Conservation (phyloP, 2,329 filamentous ascomycete genomes). For the Colletotrichum eremochloae region DNA sequence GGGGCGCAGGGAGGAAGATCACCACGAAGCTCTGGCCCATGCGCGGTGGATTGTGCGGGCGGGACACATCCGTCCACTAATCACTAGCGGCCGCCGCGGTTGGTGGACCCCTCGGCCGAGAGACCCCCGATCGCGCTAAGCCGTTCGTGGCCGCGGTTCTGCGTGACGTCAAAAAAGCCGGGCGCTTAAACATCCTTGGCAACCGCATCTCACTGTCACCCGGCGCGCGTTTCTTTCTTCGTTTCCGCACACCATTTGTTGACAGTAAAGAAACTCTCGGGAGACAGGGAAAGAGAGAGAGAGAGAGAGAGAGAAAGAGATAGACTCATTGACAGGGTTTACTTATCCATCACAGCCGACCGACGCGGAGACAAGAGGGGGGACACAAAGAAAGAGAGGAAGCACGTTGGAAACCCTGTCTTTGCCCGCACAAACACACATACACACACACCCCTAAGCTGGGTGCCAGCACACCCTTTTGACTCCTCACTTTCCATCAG, state of each 20-base stretch:
- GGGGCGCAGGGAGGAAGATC: not conserved
- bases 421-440: not conserved
- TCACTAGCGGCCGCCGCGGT: conserved; percentile 29
- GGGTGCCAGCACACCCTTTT: not conserved
- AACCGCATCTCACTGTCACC: conserved; percentile 7
- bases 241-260: conserved; percentile 9
- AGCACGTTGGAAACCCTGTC: not conserved
- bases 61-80: conserved; percentile 36
- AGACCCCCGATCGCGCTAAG: conserved; percentile 33
- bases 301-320: not conserved
- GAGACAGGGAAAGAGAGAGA: not conserved
- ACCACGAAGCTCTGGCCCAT: conserved; percentile 30
- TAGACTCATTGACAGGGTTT: not conserved
- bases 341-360: not conserved
- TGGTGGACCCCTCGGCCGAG: conserved; percentile 27
- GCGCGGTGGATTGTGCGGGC: conserved; percentile 28
- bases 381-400: not conserved
- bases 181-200: conserved; percentile 41
- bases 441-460: not conserved
- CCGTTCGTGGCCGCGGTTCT: conserved; percentile 20
- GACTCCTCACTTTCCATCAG: not conserved
- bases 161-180: conserved; percentile 41
- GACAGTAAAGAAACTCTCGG: not conserved
- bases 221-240: conserved; percentile 35
- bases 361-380: not conserved